Evolutionary conservation across 2,329 filamentous ascomycete genomes (phyloP).

Genomic region (Fusarium begoniae): DNA sequence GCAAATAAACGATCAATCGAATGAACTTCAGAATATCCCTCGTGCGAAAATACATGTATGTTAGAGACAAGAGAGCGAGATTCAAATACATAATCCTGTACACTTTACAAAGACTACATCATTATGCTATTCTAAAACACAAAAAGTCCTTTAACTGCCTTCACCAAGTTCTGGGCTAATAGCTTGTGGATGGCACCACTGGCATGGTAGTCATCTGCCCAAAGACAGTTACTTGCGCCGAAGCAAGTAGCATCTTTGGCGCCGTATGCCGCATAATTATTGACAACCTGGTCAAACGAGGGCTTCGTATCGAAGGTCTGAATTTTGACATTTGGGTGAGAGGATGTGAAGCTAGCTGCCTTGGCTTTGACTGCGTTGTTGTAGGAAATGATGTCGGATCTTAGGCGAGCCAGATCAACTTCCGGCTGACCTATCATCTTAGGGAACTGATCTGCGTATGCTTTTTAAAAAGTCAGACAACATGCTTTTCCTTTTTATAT

Average conservation of each 20-base stretch:
- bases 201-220: constrained; percentile 34
- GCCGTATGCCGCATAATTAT: constrained; percentile 12
- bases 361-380: constrained; percentile 17
- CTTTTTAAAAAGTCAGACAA: not conserved
- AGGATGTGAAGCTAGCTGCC: constrained; percentile 7
- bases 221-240: constrained; percentile 22
- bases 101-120: not conserved
- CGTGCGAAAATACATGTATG: not conserved
- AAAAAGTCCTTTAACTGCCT: not conserved
- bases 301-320: constrained; percentile 23
- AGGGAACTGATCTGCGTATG: constrained; percentile 26
- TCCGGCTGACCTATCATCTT: constrained; percentile 20
- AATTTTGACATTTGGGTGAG: constrained; percentile 12
- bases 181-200: constrained; percentile 32
- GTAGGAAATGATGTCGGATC: constrained; percentile 19
- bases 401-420: constrained; percentile 10
- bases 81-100: no score
- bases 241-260: constrained; percentile 31
- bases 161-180: constrained; percentile 18
- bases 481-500: rapidly evolving
- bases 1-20: not conserved
- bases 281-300: constrained; percentile 15
- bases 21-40: not conserved
- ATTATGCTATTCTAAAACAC: not conserved
- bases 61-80: not conserved